These are phyloP conservation scores for Cucurbita argyrosperma DNA, from an alignment of 306 rosid genomes.

Conservation along the genomic window DNA sequence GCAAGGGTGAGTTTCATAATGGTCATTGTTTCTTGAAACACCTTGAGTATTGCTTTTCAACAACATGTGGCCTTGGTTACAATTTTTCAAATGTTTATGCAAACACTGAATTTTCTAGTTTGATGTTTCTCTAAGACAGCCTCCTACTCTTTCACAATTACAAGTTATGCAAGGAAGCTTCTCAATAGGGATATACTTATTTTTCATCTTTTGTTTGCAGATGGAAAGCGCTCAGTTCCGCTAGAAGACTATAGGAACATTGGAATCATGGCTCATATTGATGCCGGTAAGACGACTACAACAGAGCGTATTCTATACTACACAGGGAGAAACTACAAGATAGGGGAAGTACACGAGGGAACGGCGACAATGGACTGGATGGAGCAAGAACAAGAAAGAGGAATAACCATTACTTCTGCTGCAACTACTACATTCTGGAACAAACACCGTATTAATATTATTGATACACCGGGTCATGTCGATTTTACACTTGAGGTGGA, in stretches of 20 bases:
- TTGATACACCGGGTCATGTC: slow-evolving; percentile 94
- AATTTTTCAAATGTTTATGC: background rate
- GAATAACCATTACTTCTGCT: slow-evolving; percentile 96
- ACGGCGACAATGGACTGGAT: slow-evolving; percentile 99
- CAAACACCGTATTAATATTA: slow-evolving; percentile 84
- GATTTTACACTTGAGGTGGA: slow-evolving; percentile 97
- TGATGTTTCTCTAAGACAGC: background rate
- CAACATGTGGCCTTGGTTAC: background rate
- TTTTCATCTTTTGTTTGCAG: slow-evolving; percentile 15
- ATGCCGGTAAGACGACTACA: slow-evolving; percentile 94
- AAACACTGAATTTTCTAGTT: background rate
- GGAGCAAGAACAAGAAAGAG: slow-evolving; percentile 98
- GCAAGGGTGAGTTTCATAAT: background rate
- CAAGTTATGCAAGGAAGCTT: background rate
- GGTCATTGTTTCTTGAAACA: background rate
- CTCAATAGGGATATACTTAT: background rate
- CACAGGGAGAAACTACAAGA: slow-evolving; percentile 89
- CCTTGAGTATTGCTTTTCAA: too few species aligned
- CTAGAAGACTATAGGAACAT: slow-evolving; percentile 81
- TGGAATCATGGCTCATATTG: slow-evolving; percentile 98
- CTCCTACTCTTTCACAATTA: background rate
- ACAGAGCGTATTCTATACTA: slow-evolving; percentile 75
- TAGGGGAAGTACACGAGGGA: slow-evolving; percentile 96
- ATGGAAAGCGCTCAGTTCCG: slow-evolving; percentile 43
- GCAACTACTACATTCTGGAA: slow-evolving; percentile 96